phyloP scores from a whole-genome alignment of 257 asterid genomes.

The Salvia splendens region DNA sequence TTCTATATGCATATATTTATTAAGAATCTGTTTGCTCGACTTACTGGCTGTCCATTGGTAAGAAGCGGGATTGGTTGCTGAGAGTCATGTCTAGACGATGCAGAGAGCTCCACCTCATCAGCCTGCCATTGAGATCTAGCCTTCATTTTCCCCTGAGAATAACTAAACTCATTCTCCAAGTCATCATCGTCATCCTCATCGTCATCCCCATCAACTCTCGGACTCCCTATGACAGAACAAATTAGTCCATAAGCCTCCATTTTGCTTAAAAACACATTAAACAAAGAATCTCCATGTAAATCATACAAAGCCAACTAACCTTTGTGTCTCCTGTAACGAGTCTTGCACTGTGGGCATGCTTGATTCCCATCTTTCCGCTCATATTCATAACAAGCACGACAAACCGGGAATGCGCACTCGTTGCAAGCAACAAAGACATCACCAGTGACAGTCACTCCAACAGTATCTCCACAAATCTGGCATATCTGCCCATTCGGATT shows the following conservation, averaged over 20 bases:
- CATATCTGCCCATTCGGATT: slow-evolving; percentile 73
- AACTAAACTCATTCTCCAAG: slow-evolving; percentile 75
- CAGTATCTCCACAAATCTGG: slow-evolving; percentile 88
- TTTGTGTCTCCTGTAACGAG: slow-evolving; percentile 84
- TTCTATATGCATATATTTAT: slow-evolving; percentile 2
- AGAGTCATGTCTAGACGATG: slow-evolving; percentile 82
- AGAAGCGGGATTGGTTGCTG: slow-evolving; percentile 88
- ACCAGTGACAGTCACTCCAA: slow-evolving; percentile 64
- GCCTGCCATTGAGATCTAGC: slow-evolving; percentile 81
- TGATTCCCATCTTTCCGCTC: slow-evolving; percentile 93
- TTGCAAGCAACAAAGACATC: slow-evolving; percentile 89
- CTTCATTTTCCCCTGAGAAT: slow-evolving; percentile 61
- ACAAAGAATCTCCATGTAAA: not conserved
- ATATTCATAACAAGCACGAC: slow-evolving; percentile 89
- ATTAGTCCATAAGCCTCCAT: slow-evolving; percentile 21
- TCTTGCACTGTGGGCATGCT: slow-evolving; percentile 88
- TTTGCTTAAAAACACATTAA: slow-evolving; percentile 6
- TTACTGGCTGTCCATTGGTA: slow-evolving; percentile 77
- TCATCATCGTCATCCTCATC: slow-evolving; percentile 86
- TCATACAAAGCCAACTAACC: slow-evolving; percentile 44
- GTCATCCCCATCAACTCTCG: slow-evolving; percentile 91
- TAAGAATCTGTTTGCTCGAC: slow-evolving; percentile 28
- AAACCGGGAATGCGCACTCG: slow-evolving; percentile 93
- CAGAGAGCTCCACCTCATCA: slow-evolving; percentile 76
- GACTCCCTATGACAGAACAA: slow-evolving; percentile 60